Conservation (phyloP, 805 yeast genomes). For the Ogataea neopini region DNA sequence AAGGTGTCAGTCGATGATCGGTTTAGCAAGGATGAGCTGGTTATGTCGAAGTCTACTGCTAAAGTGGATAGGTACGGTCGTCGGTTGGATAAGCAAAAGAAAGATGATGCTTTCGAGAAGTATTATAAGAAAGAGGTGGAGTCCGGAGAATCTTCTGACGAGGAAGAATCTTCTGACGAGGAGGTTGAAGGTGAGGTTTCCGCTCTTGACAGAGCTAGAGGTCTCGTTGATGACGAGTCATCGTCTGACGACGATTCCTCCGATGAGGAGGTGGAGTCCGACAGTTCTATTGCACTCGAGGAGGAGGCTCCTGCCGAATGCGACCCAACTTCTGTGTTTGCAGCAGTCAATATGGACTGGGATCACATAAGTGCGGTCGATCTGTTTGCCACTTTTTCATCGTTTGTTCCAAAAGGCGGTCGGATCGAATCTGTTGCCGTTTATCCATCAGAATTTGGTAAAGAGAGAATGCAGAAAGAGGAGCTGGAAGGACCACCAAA, state of each 20-base stretch:
- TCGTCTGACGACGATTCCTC: conserved; percentile 44
- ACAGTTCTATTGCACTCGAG: conserved; percentile 54
- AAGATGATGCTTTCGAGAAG: conserved; percentile 60
- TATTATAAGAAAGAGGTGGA: conserved; percentile 48
- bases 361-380: conserved; percentile 89
- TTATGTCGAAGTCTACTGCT: conserved; percentile 58
- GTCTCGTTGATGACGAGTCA: conserved; percentile 40
- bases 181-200: conserved; percentile 33
- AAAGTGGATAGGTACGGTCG: conserved; percentile 89
- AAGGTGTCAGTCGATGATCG: conserved; percentile 84
- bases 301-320: conserved; percentile 74
- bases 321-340: conserved; percentile 79
- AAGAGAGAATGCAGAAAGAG: conserved; percentile 86
- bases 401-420: conserved; percentile 81
- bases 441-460: conserved; percentile 91
- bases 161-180: conserved; percentile 37
- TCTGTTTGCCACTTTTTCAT: conserved; percentile 81
- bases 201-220: conserved; percentile 56
- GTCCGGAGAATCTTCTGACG: conserved; percentile 30
- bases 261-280: conserved; percentile 38
- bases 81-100: conserved; percentile 48
- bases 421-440: conserved; percentile 66
- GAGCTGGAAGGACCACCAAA: conserved; percentile 91
- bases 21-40: conserved; percentile 67
- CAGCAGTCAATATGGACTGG: conserved; percentile 97